Evolutionary conservation across 2,329 filamentous ascomycete genomes (phyloP), one percentile per base, ranked within the genome.

Genomic region (Incumbomyces lentus): DNA sequence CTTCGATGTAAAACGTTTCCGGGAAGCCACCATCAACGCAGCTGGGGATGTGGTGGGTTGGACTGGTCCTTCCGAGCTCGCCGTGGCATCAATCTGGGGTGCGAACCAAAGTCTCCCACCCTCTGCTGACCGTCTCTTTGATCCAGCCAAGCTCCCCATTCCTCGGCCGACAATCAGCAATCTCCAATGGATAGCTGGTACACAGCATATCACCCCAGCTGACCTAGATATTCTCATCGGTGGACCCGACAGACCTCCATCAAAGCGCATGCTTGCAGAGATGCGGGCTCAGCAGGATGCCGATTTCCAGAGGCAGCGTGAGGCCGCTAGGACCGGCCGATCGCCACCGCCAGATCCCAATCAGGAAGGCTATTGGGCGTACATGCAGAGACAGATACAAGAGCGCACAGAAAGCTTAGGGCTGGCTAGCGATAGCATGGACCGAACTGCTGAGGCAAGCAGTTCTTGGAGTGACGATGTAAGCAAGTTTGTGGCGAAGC

Each of bases 121-220:
- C 44, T 72, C 69, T 13, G 68, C 78, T n/a, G 89, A 95, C 60
- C 78, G 72, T 6, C 72, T 98, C 2, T 78, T 86, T 64, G 95
- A 96, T 60, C 81, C 85, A 0, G 73, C 84, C 48, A 75, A 86
- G 1, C 61, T 76, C 13, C 75, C 84, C 17, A 90, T 89, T 1
- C 75, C 86, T 11, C 79, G 92, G 2, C 92, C 92, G 1, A 95
- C 88, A 0, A 98, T 98, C 50, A 93, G 86, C 16, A 95, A 93
- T 58, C 67, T 98, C 32, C 88, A 96, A 66, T 98, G 92, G 92
- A 87, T 98, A 44, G 84, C 88, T 0, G 92, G 92, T 3, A 96
- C 90, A 1, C 90, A 95, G 64, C 84, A 93, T 57, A 76, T 98
- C 38, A 87, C 86, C 1, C 83, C 86, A 0, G 74, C 81, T 1